Base-by-base conservation (phyloP, 1,139 yeast species). In the Scheffersomyces lignicola region DNA sequence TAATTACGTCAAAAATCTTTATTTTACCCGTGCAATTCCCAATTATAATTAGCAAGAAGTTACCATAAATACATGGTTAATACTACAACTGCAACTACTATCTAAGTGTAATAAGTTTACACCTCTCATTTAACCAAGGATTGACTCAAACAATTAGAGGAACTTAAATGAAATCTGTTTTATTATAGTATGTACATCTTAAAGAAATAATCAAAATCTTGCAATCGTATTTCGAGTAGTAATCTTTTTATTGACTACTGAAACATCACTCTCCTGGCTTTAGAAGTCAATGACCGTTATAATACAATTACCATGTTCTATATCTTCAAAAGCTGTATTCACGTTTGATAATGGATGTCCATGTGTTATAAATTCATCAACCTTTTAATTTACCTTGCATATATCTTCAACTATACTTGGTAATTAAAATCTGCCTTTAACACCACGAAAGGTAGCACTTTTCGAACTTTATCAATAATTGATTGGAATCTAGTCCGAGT, bases 1-100 rank as follows among this genome's bases (percentile, higher is more conserved):
- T 20, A 20, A 20, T 20, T 20, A 20, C 23, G 23, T 20, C 23
- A 20, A 20, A 20, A 20, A 20, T 20, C 8, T 20, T 20, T 20
- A 20, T 20, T 20, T 20, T 20, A 20, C 23, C 23, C 23, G 23
- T n/a, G 23, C 23, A 20, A 20, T 20, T 20, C 23, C 23, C 23
- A 20, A 20, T 20, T 20, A 20, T 20, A 20, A 20, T 20, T 20
- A 20, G 23, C 23, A 20, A 20, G 23, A 20, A 20, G 23, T 20
- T 20, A 20, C 23, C n/a, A 20, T 20, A 20, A 20, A 20, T 20
- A 20, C n/a, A 20, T 20, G 10, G 23, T 20, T 9, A 20, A 20
- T 20, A 20, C 23, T 20, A n/a, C n/a, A 20, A 20, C 23, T 20
- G 8, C 23, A 20, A 20, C 23, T 20, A 20, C 9, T 20, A 20